Evolutionary conservation across 805 yeast genomes (phyloP), one percentile per base, ranked within the genome.

Genomic region (Saccharomycopsis sp.): DNA sequence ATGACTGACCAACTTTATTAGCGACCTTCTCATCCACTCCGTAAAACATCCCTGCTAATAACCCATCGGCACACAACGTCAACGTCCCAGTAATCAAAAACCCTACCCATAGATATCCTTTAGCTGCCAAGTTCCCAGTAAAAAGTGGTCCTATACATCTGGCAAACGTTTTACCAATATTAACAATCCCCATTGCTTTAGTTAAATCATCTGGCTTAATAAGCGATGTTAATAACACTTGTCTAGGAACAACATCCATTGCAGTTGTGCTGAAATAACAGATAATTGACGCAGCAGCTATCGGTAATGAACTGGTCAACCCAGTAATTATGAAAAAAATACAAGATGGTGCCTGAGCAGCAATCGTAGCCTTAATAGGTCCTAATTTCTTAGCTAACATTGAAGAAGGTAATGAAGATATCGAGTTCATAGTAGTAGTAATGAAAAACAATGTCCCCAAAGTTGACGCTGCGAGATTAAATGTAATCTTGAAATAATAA

Each of bases 171-270:
- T 87, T 86, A 21, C 83, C 87, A 31, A 88, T 79, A 56, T 87
- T 88, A 7, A 88, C 95, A 1, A 84, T 67, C 1, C 96, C 96
- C 78, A 88, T 72, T 1, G 83, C 88, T 53, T 70, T 74, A 2
- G 95, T 79, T 39, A 89, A 65, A 40, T 85, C 93, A 8, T 67
- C 61, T 9, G 73, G 71, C 13, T 71, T 69, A 32, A 88, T 77
- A 17, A 86, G 66, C 2, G 84, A 71, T 0, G 94, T 79, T 40
- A 88, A 62, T 33, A 88, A 67, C 6, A 87, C 75, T 62, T 87
- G 96, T 41, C 97, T 74, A 4, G 96, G 96, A 2, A 87, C 93
- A 23, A 87, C 95, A 59, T 88, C 97, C 89, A 88, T 86, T 1
- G 89, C 77, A 2, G 80, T 69, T 0, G 86, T 75, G 2, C 80